phyloP scores from a whole-genome alignment of 345 rosid species.

The Boechera stricta region DNA sequence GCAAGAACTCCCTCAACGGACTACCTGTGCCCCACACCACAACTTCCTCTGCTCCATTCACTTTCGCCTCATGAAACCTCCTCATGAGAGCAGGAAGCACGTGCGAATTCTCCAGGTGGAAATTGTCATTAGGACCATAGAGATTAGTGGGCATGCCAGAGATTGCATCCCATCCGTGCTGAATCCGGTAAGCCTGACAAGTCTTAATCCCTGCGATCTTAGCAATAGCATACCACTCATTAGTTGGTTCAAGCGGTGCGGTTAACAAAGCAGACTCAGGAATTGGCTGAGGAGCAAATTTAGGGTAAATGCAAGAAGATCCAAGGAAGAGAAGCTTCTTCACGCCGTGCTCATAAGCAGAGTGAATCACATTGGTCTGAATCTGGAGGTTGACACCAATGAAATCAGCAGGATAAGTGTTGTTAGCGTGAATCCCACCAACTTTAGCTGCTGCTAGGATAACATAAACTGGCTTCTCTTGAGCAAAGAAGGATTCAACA shows the following conservation, averaged over 20 bases:
- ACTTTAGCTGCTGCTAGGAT: conserved; percentile 94
- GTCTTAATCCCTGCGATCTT: conserved; percentile 91
- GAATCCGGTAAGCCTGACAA: conserved; percentile 90
- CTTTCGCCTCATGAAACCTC: conserved; percentile 89
- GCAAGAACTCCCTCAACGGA: conserved; percentile 93
- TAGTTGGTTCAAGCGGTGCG: conserved; percentile 83
- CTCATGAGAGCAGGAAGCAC: conserved; percentile 93
- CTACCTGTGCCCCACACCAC: conserved; percentile 98
- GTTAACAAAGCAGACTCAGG: conserved; percentile 79
- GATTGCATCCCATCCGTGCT: conserved; percentile 76
- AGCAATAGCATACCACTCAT: conserved; percentile 93
- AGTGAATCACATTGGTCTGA: conserved; percentile 89
- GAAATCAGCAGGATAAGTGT: conserved; percentile 95
- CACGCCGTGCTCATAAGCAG: conserved; percentile 69
- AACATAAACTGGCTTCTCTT: conserved; percentile 69
- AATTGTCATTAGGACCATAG: conserved; percentile 86
- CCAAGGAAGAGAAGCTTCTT: conserved; percentile 87
- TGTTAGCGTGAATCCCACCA: conserved; percentile 96
- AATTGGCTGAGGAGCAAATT: conserved; percentile 91
- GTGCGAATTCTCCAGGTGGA: conserved; percentile 91
- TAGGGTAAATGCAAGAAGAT: conserved; percentile 95
- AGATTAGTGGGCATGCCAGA: conserved; percentile 95
- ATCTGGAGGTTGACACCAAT: conserved; percentile 89
- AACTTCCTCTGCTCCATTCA: conserved; percentile 64
- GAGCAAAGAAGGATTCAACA: conserved; percentile 77